Evolutionary conservation across 129 eudicot genomes (phyloP).

Genomic region (Pseudognaphalium luteoalbum): DNA sequence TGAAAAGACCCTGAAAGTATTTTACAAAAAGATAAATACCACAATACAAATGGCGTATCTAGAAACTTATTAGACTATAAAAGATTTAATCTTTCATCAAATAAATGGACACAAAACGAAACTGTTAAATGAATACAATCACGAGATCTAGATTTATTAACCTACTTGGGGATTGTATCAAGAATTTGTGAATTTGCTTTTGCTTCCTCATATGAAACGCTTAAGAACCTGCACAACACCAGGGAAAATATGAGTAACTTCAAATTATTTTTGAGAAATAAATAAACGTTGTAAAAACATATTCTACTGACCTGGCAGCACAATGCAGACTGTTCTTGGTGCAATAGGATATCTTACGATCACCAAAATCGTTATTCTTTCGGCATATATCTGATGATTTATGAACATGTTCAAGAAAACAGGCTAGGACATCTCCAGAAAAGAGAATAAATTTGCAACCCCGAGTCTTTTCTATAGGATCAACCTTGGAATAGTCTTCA

Average conservation of each 20-base stretch:
- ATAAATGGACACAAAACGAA: background rate
- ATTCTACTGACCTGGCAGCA: constrained; percentile 57
- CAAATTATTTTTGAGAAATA: constrained; percentile 5
- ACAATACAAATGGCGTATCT: background rate
- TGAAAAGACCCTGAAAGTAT: constrained; percentile 53
- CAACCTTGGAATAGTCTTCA: constrained; percentile 45
- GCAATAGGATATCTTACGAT: constrained; percentile 28
- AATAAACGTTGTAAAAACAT: background rate
- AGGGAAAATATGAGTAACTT: background rate
- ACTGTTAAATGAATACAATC: too few species aligned
- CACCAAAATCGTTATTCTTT: constrained; percentile 14
- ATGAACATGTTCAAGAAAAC: constrained; percentile 41
- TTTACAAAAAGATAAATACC: constrained; percentile 17
- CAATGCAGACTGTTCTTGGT: constrained; percentile 45
- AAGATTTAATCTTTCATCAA: background rate
- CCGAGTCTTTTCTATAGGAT: constrained; percentile 22
- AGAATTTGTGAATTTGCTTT: constrained; percentile 31
- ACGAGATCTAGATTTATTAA: background rate
- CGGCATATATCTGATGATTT: constrained; percentile 26
- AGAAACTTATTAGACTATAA: constrained; percentile 11
- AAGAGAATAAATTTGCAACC: constrained; percentile 32
- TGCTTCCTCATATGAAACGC: constrained; percentile 42
- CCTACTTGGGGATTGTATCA: constrained; percentile 45
- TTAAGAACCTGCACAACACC: constrained; percentile 51
- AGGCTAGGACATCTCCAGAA: constrained; percentile 44